phyloP scores from a whole-genome alignment of 2,329 filamentous ascomycete species.

The Fusarium coicis region DNA sequence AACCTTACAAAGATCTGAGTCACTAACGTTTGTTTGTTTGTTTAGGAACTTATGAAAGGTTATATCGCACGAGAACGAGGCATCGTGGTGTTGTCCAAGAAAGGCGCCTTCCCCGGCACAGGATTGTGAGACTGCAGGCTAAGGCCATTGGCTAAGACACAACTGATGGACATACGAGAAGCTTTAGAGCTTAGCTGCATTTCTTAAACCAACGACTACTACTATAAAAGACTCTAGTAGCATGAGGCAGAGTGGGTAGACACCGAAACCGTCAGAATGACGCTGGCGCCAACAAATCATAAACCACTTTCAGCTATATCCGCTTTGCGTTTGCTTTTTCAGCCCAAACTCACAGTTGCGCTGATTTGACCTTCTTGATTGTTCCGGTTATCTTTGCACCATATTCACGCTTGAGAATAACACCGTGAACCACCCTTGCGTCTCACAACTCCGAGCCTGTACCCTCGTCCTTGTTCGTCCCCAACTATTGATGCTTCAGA shows the following conservation, averaged over 20 bases:
- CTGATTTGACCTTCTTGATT: slow-evolving; percentile 6
- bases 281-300: slow-evolving; percentile 39
- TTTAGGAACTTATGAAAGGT: slow-evolving; percentile 92
- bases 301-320: slow-evolving; percentile 11
- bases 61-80: slow-evolving; percentile 93
- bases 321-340: slow-evolving; percentile 27
- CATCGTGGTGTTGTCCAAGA: slow-evolving; percentile 93
- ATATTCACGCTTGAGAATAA: slow-evolving; percentile 41
- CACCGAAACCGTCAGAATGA: slow-evolving; percentile 26
- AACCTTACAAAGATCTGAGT: slow-evolving; percentile 46
- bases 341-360: slow-evolving; percentile 8
- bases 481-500: slow-evolving; percentile 12
- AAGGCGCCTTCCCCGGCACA: slow-evolving; percentile 92
- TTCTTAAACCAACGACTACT: slow-evolving; percentile 15
- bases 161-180: slow-evolving; percentile 11
- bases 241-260: slow-evolving; percentile 15
- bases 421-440: slow-evolving; percentile 41
- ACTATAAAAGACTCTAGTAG: slow-evolving; percentile 8
- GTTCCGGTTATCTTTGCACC: slow-evolving; percentile 22
- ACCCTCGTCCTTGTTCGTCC: slow-evolving; percentile 21
- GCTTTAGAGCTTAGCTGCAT: slow-evolving; percentile 14
- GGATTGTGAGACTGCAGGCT: slow-evolving; percentile 60
- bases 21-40: slow-evolving; percentile 45
- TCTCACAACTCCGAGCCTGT: slow-evolving; percentile 18
- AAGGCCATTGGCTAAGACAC: slow-evolving; percentile 14